Base-by-base conservation (phyloP, 192 early-diverging fungal species). In the Coemansia sp. region DNA sequence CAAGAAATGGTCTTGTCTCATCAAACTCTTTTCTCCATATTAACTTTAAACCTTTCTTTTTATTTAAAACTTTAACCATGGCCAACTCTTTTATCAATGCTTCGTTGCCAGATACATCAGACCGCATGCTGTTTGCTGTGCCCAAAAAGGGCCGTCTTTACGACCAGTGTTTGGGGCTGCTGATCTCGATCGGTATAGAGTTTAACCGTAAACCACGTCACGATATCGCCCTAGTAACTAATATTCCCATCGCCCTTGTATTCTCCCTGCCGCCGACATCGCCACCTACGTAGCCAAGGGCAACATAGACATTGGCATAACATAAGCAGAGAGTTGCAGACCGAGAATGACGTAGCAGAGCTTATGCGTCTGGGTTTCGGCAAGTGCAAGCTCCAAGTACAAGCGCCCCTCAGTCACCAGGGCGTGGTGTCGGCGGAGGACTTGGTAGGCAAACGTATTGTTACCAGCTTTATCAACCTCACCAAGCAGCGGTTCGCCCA, bases 101-200 rank as follows among this genome's bases (percentile, higher is more conserved):
- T 3, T 71, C 75, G 36, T 63, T 83, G 11, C 81, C 81, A 0
- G 81, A 83, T 41, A 74, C 73, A 1, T 69, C 72, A 6, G 88
- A 92, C 74, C 87, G 91, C 57, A 86, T 98, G 48, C 84, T 97
- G 41, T 96, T 98, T 68, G 96, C 93, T n/a, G 88, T 99, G 59
- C 97, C 97, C 50, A 99, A 99, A 79, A 99, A 99, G 84, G 97
- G 97, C 36, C 91, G 97, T 37, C 90, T 99, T 40, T 90, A 96
- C 83, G 93, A 96, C 73, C 88, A 95, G 62, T 93, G 91, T 51
- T 75, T 96, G 11, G 83, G 87, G 6, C 79, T 99, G 36, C 87
- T 99, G 11, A 79, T 79, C 56, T 93, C 93, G 41, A 93, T 95
- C n/a, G 95, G 97, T 73, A 93, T 99, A 63, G 91, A 95, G 78